A percentile compares a stretch with the other conserved stretches of the same genome.
Evolutionary conservation across 176 grass and related monocot species (phyloP).

Genomic region (Musa itinerans): DNA sequence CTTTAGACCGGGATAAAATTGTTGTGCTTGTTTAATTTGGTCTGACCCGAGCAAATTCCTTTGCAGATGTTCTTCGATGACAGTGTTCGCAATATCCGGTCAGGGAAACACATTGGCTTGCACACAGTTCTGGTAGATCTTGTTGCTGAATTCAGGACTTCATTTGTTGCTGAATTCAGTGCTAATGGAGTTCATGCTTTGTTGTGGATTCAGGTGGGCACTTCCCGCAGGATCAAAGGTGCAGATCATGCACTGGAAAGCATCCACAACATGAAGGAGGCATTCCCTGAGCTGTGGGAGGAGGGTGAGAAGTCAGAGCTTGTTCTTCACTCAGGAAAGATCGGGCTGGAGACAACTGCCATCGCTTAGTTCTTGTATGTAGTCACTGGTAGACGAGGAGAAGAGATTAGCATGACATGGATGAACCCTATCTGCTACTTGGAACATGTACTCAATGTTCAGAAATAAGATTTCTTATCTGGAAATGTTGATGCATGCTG

Average conservation of each 20-base stretch:
- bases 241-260: slow-evolving; percentile 80
- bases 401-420: neutral
- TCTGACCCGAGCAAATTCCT: slow-evolving; percentile 3
- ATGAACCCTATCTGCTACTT: neutral
- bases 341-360: slow-evolving; percentile 61
- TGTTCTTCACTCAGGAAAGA: slow-evolving; percentile 50
- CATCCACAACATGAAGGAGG: slow-evolving; percentile 82
- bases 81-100: slow-evolving; percentile 64
- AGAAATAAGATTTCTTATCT: too few species aligned
- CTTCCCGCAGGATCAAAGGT: slow-evolving; percentile 52
- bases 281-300: slow-evolving; percentile 70
- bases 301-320: slow-evolving; percentile 64
- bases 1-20: neutral
- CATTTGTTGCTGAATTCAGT: too few species aligned
- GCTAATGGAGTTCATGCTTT: neutral
- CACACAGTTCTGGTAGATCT: slow-evolving; percentile 49
- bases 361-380: slow-evolving; percentile 23
- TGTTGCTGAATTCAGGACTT: neutral
- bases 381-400: neutral
- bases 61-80: slow-evolving; percentile 78
- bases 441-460: too few species aligned
- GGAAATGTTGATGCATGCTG: too few species aligned
- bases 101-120: slow-evolving; percentile 60
- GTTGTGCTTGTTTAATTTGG: neutral
- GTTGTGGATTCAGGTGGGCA: slow-evolving; percentile 49